Base-by-base conservation (phyloP, 257 asterid species). In the Paulownia fortunei region DNA sequence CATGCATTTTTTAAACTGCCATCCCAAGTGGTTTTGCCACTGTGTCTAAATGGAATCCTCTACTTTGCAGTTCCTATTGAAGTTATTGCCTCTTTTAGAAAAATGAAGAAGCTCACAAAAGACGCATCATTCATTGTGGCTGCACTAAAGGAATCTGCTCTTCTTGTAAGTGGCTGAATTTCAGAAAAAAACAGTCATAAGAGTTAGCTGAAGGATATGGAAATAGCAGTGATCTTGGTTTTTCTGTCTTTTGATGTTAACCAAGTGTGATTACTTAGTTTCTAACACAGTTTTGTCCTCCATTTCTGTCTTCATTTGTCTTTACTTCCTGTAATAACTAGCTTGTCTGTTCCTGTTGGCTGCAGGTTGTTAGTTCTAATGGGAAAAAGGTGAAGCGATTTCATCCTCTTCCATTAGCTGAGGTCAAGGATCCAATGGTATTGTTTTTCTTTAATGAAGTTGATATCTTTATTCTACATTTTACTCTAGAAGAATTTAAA, bases 301-400 rank as follows among this genome's bases (percentile, higher is more conserved):
- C 76, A 51, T 24, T 46, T 61, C 52, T 46, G 21, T 44, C 54
- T 41, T 72, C 32, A 69, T 62, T 71, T 64, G 51, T 42, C 65
- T 24, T 44, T 19, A 41, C 18, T 54, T 66, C 56, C 80, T 42
- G 6, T 37, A 60, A n/a, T 83, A 68, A 82, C 67, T 37, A 73
- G 69, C 66, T 72, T 76, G 52, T 46, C 44, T 79, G 51, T 76
- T 55, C 47, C 58, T 82, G 74, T 65, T 81, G 52, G 76, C 77
- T 81, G 82, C 89, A 95, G 99, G 93, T 93, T 61, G 93, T 93
- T 68, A 91, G 97, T 78, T 76, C 90, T 41, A 89, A 86, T 61
- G 99, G 95, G 85, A 86, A 82, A 84, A 90, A 60, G 87, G 99
- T 95, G 86, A 95, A 88, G 88, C 88, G 98, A 19, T 90, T 87